These are phyloP conservation scores for Cyphellophora europaea DNA, from an alignment of 2,329 filamentous ascomycete genomes.

Conservation along the genomic window DNA sequence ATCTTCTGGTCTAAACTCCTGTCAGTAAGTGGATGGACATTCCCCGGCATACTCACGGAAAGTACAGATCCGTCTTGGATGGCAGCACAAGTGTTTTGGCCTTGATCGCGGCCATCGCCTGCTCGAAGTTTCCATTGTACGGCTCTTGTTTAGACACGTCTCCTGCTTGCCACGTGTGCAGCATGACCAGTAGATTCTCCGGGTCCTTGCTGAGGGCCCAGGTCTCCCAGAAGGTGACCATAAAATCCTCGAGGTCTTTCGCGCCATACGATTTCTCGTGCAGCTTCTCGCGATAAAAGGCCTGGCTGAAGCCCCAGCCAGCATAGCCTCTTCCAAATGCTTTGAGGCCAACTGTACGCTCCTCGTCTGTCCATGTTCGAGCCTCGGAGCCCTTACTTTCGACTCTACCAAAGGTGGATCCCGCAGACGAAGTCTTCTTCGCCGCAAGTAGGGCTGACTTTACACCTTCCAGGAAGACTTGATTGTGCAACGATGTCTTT, in stretches of 20 bases:
- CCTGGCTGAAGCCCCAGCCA: slow-evolving; percentile 69
- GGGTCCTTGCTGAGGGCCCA: slow-evolving; percentile 62
- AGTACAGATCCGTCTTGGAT: slow-evolving; percentile 67
- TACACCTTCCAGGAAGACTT: slow-evolving; percentile 58
- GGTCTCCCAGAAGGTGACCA: slow-evolving; percentile 65
- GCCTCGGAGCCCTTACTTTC: slow-evolving; percentile 29
- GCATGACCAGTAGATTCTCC: slow-evolving; percentile 64
- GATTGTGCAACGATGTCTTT: slow-evolving; percentile 56
- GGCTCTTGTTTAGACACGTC: slow-evolving; percentile 61
- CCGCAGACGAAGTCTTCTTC: slow-evolving; percentile 44
- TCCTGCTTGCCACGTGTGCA: slow-evolving; percentile 68
- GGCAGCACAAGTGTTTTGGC: slow-evolving; percentile 65
- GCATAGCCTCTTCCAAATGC: slow-evolving; percentile 68
- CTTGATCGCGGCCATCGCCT: slow-evolving; percentile 60
- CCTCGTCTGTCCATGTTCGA: slow-evolving; percentile 42
- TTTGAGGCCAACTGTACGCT: slow-evolving; percentile 51
- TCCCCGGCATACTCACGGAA: slow-evolving; percentile 45
- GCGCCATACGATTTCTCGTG: slow-evolving; percentile 57
- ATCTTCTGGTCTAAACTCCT: slow-evolving; percentile 55
- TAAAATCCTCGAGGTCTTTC: slow-evolving; percentile 62
- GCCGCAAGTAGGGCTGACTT: slow-evolving; percentile 51
- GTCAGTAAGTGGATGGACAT: neutral
- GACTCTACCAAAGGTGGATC: slow-evolving; percentile 37
- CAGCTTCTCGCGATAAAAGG: slow-evolving; percentile 66
- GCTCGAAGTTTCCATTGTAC: slow-evolving; percentile 57